Conservation (phyloP, 805 yeast species). For the Yamadazyma scolyti region DNA sequence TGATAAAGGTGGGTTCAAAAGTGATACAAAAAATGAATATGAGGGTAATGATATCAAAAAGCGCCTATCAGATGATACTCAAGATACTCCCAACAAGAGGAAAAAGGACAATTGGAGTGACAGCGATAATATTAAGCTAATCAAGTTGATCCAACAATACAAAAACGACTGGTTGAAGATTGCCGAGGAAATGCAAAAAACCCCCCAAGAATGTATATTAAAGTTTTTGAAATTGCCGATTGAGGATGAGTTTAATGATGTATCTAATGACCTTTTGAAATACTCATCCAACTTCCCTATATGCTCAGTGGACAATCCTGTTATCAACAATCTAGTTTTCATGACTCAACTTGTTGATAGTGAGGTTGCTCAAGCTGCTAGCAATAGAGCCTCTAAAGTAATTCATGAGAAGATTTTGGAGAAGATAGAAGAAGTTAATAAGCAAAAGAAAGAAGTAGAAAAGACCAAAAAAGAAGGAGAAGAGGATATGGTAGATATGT, state of each 20-base stretch:
- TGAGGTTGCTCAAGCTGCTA: constrained; percentile 79
- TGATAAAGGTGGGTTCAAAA: constrained; percentile 1
- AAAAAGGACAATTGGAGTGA: constrained; percentile 57
- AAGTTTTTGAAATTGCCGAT: constrained; percentile 78
- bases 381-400: constrained; percentile 54
- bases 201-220: constrained; percentile 76
- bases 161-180: constrained; percentile 80
- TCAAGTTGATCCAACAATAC: constrained; percentile 58
- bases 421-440: constrained; percentile 27
- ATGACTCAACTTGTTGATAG: constrained; percentile 83
- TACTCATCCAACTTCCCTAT: constrained; percentile 84
- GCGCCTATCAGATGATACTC: constrained; percentile 3
- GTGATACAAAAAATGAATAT: not conserved
- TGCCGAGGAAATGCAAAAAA: constrained; percentile 57
- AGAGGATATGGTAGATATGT: constrained; percentile 9
- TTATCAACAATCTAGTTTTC: constrained; percentile 87
- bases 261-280: constrained; percentile 64
- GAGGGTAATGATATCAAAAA: constrained; percentile 1
- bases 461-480: constrained; percentile 8
- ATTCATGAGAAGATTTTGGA: constrained; percentile 41
- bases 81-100: constrained; percentile 15
- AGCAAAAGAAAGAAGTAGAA: constrained; percentile 7
- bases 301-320: constrained; percentile 86
- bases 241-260: constrained; percentile 66
- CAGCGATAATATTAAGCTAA: constrained; percentile 55